These are phyloP conservation scores for Trichoderma asperellum DNA, from an alignment of 2,329 filamentous ascomycete genomes.

Conservation along the genomic window DNA sequence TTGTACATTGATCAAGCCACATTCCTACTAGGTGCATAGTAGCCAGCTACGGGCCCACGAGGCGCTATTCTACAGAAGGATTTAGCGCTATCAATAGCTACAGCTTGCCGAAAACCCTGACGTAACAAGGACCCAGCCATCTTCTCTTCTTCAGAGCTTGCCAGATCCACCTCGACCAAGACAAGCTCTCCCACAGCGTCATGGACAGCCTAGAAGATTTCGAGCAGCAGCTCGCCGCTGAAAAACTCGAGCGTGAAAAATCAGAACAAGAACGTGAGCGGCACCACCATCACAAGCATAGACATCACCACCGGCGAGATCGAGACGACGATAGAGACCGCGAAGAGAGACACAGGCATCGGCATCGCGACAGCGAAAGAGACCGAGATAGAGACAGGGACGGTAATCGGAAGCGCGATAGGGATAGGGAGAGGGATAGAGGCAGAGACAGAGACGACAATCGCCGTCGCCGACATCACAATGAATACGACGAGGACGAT, in stretches of 20 bases:
- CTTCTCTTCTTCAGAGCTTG: conserved; percentile 5
- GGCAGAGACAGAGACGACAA: conserved; percentile 39
- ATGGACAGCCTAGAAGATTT: conserved; percentile 71
- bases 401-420: conserved; percentile 39
- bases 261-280: conserved; percentile 52
- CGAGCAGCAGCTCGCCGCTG: conserved; percentile 73
- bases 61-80: not conserved
- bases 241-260: conserved; percentile 58
- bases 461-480: conserved; percentile 43
- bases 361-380: conserved; percentile 29
- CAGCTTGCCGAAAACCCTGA: conserved; percentile 1
- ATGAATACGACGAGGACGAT: conserved; percentile 47
- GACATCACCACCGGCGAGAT: conserved; percentile 53
- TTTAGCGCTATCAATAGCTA: not conserved
- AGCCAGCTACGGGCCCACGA: not conserved
- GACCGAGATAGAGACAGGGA: conserved; percentile 37
- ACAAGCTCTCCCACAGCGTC: not conserved
- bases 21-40: no score
- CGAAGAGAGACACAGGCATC: conserved; percentile 39
- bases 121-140: conserved; percentile 10
- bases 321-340: conserved; percentile 46
- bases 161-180: not conserved
- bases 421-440: conserved; percentile 36
- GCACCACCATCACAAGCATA: conserved; percentile 49
- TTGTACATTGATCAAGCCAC: not conserved